phyloP scores from a whole-genome alignment of 2,329 filamentous ascomycete genomes.

The Ceratocystis harringtonii region DNA sequence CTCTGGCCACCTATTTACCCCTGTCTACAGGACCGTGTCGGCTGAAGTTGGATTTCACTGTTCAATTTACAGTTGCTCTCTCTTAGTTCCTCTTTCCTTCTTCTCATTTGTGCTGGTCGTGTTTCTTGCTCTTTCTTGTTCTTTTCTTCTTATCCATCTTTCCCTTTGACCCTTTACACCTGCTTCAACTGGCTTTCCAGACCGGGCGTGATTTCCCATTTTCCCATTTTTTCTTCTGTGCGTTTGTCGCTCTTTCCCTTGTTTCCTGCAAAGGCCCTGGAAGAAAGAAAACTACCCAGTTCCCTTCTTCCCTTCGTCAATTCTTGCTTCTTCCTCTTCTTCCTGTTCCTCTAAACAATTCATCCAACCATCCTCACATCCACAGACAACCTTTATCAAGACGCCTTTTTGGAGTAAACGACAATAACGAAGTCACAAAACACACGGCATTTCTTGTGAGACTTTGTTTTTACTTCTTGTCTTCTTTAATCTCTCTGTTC shows the following conservation, averaged over 20 bases:
- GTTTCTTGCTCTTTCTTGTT: conserved; percentile 6
- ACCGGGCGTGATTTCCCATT: conserved; percentile 17
- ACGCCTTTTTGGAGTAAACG: background rate
- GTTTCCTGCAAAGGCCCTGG: conserved; percentile 5
- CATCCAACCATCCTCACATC: background rate
- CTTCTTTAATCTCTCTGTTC: background rate
- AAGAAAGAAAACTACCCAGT: conserved; percentile 12
- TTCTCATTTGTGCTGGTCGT: conserved; percentile 13
- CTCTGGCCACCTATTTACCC: conserved; percentile 4
- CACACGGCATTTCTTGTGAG: background rate
- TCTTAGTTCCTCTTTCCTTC: conserved; percentile 18
- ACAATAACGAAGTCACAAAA: background rate
- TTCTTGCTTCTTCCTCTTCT: conserved; percentile 7
- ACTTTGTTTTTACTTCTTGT: background rate
- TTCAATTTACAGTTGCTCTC: conserved; percentile 8
- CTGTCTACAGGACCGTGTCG: conserved; percentile 12
- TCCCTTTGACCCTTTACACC: conserved; percentile 18
- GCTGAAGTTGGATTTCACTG: conserved; percentile 13
- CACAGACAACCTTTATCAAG: background rate
- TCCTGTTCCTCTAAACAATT: background rate
- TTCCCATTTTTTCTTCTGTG: conserved; percentile 18
- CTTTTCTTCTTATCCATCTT: conserved; percentile 17
- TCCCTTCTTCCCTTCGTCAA: conserved; percentile 7
- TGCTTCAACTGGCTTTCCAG: conserved; percentile 18
- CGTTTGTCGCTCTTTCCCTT: conserved; percentile 7